Conservation (phyloP, 441 rosid genomes). For the Pelargonium citronellum region DNA sequence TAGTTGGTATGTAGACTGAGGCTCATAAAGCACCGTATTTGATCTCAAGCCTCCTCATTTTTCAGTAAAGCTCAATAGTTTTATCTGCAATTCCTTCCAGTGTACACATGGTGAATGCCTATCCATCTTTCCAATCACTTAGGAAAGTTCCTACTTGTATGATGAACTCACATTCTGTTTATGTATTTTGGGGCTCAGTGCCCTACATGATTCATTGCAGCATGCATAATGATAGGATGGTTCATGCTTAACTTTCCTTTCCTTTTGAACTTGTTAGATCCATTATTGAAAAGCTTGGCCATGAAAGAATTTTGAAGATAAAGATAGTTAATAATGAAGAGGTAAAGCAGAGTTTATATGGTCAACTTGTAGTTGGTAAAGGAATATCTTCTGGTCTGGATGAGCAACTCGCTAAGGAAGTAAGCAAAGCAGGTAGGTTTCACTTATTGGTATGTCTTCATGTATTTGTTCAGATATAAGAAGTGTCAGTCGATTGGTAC, state of each 20-base stretch:
- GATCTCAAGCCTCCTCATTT: neutral
- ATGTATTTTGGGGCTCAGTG: neutral
- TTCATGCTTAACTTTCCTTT: conserved; percentile 16
- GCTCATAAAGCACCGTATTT: neutral
- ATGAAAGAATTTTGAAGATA: conserved; percentile 52
- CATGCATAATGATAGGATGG: neutral
- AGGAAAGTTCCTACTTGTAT: neutral
- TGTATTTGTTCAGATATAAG: conserved; percentile 13
- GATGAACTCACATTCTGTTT: neutral
- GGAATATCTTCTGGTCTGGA: conserved; percentile 53
- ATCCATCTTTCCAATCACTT: conserved; percentile 1
- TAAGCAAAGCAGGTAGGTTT: conserved; percentile 59
- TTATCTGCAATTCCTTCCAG: neutral
- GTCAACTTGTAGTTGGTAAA: conserved; percentile 64
- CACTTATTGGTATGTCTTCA: conserved; percentile 5
- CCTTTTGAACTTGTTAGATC: conserved; percentile 40
- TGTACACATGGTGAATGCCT: neutral
- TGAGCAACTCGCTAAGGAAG: conserved; percentile 74
- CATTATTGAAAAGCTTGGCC: conserved; percentile 67
- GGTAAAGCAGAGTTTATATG: conserved; percentile 65
- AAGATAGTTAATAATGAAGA: conserved; percentile 60
- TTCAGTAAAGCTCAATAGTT: neutral
- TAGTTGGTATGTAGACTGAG: neutral
- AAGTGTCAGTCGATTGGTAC: conserved; percentile 18
- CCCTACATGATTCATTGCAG: neutral